phyloP scores from a whole-genome alignment of 2,329 filamentous ascomycete genomes.

The Aspergillus novofumigatus region DNA sequence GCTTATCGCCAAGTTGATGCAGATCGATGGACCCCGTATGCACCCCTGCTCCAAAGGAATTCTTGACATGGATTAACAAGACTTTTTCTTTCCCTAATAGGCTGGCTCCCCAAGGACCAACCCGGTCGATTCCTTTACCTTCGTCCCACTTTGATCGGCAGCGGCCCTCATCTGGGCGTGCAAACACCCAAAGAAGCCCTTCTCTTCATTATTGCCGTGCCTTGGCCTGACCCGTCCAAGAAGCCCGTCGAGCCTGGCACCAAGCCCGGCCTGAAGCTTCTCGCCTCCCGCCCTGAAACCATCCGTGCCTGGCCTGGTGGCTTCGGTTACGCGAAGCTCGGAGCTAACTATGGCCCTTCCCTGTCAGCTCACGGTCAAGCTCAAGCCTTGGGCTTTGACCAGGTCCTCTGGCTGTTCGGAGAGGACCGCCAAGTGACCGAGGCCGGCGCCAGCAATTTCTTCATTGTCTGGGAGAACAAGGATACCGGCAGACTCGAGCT shows the following conservation, averaged over 20 bases:
- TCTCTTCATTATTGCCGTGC: conserved; percentile 71
- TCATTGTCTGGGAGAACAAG: conserved; percentile 66
- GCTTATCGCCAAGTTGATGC: conserved; percentile 69
- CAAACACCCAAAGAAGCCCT: conserved; percentile 76
- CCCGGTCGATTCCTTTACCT: conserved; percentile 74
- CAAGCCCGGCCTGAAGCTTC: conserved; percentile 55
- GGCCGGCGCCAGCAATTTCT: conserved; percentile 89
- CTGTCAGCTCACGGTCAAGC: conserved; percentile 76
- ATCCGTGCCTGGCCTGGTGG: conserved; percentile 91
- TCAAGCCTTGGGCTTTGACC: conserved; percentile 68
- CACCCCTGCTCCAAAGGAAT: conserved; percentile 37
- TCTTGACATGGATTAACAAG: neutral
- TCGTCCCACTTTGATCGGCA: conserved; percentile 81
- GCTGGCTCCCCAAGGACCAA: conserved; percentile 67
- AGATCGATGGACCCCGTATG: conserved; percentile 51
- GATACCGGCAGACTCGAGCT: conserved; percentile 62
- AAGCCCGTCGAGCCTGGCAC: conserved; percentile 16
- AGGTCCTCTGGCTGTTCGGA: conserved; percentile 93
- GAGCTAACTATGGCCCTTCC: conserved; percentile 87
- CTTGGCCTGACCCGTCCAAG: conserved; percentile 32
- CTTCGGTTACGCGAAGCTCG: conserved; percentile 87
- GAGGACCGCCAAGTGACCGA: conserved; percentile 75
- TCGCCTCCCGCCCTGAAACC: conserved; percentile 76
- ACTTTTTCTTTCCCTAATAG: conserved; percentile 32
- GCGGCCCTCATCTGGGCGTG: conserved; percentile 74